phyloP scores from a whole-genome alignment of 805 yeast genomes.

The Saccharomycopsis sp. region DNA sequence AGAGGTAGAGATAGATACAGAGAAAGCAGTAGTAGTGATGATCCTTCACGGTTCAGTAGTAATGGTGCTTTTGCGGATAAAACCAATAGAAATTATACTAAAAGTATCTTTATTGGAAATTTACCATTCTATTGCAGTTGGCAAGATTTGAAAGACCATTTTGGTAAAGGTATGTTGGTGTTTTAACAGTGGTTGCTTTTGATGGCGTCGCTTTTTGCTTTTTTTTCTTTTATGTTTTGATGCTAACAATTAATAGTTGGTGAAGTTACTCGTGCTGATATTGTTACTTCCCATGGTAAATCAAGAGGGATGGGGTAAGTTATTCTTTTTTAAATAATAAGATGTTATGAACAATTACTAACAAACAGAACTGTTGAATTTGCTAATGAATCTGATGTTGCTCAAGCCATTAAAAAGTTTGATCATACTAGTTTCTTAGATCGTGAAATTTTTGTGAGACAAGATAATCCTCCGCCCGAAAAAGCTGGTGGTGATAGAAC shows the following conservation, averaged over 20 bases:
- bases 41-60: slow-evolving; percentile 18
- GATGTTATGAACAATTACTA: background rate
- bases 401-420: slow-evolving; percentile 56
- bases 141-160: slow-evolving; percentile 47
- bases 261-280: slow-evolving; percentile 69
- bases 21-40: slow-evolving; percentile 20
- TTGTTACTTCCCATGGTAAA: slow-evolving; percentile 66
- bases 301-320: slow-evolving; percentile 69
- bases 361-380: slow-evolving; percentile 62
- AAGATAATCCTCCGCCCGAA: slow-evolving; percentile 76
- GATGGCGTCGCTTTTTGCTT: background rate
- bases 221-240: background rate
- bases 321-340: slow-evolving; percentile 6
- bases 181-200: background rate
- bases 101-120: slow-evolving; percentile 66
- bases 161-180: slow-evolving; percentile 27
- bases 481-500: slow-evolving; percentile 19
- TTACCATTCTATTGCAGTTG: slow-evolving; percentile 56
- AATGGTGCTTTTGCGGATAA: slow-evolving; percentile 27
- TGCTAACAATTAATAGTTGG: slow-evolving; percentile 30
- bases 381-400: slow-evolving; percentile 50
- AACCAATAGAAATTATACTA: slow-evolving; percentile 48
- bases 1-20: slow-evolving; percentile 24
- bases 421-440: slow-evolving; percentile 59
- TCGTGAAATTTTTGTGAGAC: slow-evolving; percentile 81